A percentile compares a stretch with the other conserved stretches of the same genome.
These are phyloP conservation scores for Lactarius psammicola DNA, from an alignment of 768 basidiomycete genomes.

Conservation along the genomic window DNA sequence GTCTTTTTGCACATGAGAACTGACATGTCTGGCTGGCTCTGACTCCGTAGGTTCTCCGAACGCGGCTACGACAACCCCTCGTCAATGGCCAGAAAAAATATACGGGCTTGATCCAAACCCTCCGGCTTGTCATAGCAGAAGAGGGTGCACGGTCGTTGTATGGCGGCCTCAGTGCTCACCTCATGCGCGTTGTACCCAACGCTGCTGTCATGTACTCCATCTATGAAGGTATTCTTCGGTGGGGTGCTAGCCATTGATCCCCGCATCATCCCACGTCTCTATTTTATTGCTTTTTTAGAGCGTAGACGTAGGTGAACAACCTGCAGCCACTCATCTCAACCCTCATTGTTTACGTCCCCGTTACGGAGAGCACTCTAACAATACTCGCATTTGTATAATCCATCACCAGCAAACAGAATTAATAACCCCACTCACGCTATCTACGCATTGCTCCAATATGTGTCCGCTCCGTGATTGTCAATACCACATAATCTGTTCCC, in stretches of 20 bases:
- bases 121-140: slow-evolving; percentile 81
- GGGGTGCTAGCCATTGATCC: slow-evolving; percentile 37
- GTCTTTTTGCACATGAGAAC: neutral
- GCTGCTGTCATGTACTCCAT: slow-evolving; percentile 97
- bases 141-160: slow-evolving; percentile 87
- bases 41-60: slow-evolving; percentile 74
- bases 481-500: slow-evolving; percentile 14
- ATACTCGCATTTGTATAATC: slow-evolving; percentile 16
- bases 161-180: slow-evolving; percentile 89
- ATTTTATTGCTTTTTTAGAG: slow-evolving; percentile 14
- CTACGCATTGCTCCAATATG: slow-evolving; percentile 10
- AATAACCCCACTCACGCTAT: slow-evolving; percentile 19
- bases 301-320: slow-evolving; percentile 12
- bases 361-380: neutral
- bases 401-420: neutral
- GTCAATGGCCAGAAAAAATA: slow-evolving; percentile 80
- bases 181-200: slow-evolving; percentile 96
- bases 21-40: neutral
- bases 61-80: slow-evolving; percentile 85
- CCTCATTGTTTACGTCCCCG: neutral
- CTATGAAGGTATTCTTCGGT: slow-evolving; percentile 80
- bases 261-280: neutral
- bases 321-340: neutral
- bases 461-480: slow-evolving; percentile 5
- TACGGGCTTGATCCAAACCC: slow-evolving; percentile 79